Percentiles rank a stretch among this genome's conserved stretches.
phyloP scores from a whole-genome alignment of 305 asterid genomes.

The Ilex paraguariensis region DNA sequence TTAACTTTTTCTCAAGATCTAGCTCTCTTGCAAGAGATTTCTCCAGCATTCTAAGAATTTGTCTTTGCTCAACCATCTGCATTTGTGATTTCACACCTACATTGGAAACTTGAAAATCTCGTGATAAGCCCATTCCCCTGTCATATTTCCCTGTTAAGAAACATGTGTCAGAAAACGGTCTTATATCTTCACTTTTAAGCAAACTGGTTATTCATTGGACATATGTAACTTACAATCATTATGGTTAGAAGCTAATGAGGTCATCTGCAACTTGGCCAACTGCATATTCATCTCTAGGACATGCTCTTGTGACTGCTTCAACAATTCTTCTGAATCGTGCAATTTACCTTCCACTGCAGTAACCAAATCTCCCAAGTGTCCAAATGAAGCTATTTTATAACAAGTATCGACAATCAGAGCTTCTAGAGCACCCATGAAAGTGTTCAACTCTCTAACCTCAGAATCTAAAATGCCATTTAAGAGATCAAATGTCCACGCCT shows the following conservation, averaged over 20 bases:
- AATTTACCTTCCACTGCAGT: constrained; percentile 35
- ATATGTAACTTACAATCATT: constrained; percentile 52
- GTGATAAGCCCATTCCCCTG: constrained; percentile 35
- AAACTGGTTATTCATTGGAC: not conserved
- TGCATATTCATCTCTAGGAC: constrained; percentile 67
- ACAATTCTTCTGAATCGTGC: constrained; percentile 48
- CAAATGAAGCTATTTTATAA: constrained; percentile 32
- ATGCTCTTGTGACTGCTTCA: constrained; percentile 55
- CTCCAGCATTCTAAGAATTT: constrained; percentile 66
- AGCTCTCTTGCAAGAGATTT: constrained; percentile 70
- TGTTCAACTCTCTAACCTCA: constrained; percentile 64
- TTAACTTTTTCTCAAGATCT: constrained; percentile 69
- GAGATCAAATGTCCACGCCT: constrained; percentile 53
- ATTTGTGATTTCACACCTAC: constrained; percentile 38
- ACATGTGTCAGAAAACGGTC: not conserved
- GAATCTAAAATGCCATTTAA: constrained; percentile 48
- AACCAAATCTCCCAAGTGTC: constrained; percentile 33
- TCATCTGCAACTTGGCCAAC: constrained; percentile 76
- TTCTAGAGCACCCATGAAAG: constrained; percentile 35
- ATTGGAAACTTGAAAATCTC: constrained; percentile 24
- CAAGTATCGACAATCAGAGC: constrained; percentile 38
- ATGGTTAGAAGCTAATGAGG: constrained; percentile 52
- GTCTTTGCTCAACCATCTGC: constrained; percentile 48
- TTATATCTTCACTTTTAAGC: too few species aligned
- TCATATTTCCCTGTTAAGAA: constrained; percentile 38